Evolutionary conservation across 2,329 filamentous ascomycete genomes (phyloP).

Genomic region (Eutypella sp.): DNA sequence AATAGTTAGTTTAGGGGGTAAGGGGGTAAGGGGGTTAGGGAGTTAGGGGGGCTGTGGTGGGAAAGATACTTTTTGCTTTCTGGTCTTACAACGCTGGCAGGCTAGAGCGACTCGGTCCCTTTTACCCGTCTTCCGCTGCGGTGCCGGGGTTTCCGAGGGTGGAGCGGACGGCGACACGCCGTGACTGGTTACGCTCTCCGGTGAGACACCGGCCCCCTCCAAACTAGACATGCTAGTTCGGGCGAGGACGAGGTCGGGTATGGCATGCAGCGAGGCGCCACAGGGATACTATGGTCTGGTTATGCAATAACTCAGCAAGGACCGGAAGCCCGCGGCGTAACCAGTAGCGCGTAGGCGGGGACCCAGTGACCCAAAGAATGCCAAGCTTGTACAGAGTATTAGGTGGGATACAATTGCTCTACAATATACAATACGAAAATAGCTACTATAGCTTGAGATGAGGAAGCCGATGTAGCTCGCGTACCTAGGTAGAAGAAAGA

Average conservation of each 20-base stretch:
- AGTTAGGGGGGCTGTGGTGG: neutral
- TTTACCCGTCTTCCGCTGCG: constrained; percentile 20
- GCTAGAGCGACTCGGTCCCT: constrained; percentile 25
- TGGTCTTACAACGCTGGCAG: constrained; percentile 24
- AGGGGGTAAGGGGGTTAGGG: neutral
- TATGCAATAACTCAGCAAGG: neutral
- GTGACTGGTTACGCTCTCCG: constrained; percentile 16
- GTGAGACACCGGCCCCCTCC: constrained; percentile 17
- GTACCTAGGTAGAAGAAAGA: neutral
- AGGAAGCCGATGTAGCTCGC: neutral
- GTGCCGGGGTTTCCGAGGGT: constrained; percentile 12
- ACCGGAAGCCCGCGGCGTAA: too few species aligned
- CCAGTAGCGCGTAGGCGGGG: too few species aligned
- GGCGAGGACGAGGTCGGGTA: neutral
- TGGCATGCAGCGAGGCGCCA: neutral
- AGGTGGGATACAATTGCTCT: neutral
- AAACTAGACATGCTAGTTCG: constrained; percentile 14
- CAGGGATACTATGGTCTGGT: neutral
- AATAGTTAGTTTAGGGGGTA: neutral
- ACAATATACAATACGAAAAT: neutral
- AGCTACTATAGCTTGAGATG: neutral
- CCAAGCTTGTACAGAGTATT: neutral
- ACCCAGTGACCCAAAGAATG: neutral
- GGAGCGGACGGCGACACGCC: constrained; percentile 11
- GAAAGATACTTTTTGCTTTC: constrained; percentile 23